Base-by-base conservation (phyloP, 805 yeast species). In the Monosporozyma servazzii region DNA sequence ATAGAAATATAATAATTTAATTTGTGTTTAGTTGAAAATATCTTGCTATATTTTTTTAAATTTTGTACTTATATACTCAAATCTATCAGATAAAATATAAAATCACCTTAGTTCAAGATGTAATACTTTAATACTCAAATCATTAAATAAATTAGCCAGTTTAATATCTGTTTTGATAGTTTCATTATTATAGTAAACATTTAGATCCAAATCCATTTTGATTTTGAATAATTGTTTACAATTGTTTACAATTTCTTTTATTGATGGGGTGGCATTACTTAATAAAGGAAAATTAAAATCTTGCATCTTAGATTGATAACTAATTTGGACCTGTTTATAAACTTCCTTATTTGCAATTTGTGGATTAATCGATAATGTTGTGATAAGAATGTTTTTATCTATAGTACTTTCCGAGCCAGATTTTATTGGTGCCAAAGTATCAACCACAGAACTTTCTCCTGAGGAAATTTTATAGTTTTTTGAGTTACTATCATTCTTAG, bases 231-330 rank as follows among this genome's bases (percentile, higher is more conserved):
- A 86, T 48, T 75, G 72, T 50, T 79, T 80, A 15, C 88, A 88
- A 63, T 88, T 89, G 51, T 85, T 86, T 11, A 88, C 59, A n/a
- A 90, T 68, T 66, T 90, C 98, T 29, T 75, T 61, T 40, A 82
- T 70, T 0, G 93, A 83, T 2, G 98, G 98, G 6, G 95, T 84
- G 0, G 95, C 84, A 45, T 84, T 79, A 55, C 80, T 78, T 46
- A 74, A 66, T 4, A 80, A 74, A 13, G 86, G 79, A 65, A 77
- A 90, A 3, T 79, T 76, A 60, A 90, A 84, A 45, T 81, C 77
- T 49, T 89, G 75, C 27, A 71, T 72, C 36, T 78, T 75, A 7
- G 76, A 71, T 13, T 78, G 74, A 61, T 79, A 86, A 52, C 72
- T 74, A 23, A 86, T 67, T 5, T 69, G 58, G 3, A 78, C 79